phyloP scores from a whole-genome alignment of 108 stramenopile species.

The Skeletonema menzelii region DNA sequence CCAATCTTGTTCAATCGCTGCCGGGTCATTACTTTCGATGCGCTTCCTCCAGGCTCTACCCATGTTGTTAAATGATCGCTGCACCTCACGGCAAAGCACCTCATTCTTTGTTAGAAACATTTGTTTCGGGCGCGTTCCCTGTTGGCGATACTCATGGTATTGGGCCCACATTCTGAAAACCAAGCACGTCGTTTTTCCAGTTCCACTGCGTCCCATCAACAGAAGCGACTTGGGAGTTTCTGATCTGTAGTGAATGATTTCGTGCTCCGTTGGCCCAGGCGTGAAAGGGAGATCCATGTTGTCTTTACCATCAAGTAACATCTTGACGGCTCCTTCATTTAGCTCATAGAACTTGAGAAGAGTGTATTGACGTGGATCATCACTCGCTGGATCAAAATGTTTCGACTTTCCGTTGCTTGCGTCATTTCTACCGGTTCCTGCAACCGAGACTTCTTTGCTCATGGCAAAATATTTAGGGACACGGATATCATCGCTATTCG shows the following conservation, averaged over 20 bases:
- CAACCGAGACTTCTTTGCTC: slow-evolving; percentile 12
- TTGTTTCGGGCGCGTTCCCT: slow-evolving; percentile 30
- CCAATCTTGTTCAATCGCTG: neutral
- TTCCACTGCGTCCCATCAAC: slow-evolving; percentile 47
- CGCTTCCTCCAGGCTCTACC: slow-evolving; percentile 47
- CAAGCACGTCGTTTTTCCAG: slow-evolving; percentile 54
- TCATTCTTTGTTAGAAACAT: slow-evolving; percentile 54
- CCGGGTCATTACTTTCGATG: neutral
- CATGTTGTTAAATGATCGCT: slow-evolving; percentile 50
- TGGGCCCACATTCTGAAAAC: slow-evolving; percentile 57
- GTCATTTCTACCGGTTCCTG: neutral
- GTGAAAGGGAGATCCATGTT: slow-evolving; percentile 51
- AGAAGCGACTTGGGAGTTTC: slow-evolving; percentile 35
- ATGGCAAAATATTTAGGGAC: slow-evolving; percentile 41
- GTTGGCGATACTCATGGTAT: neutral
- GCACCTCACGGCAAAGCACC: slow-evolving; percentile 44
- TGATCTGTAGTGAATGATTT: slow-evolving; percentile 44
- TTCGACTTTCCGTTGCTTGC: slow-evolving; percentile 3
- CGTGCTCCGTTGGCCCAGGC: slow-evolving; percentile 53
- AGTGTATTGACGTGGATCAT: slow-evolving; percentile 46
- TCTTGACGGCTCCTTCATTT: slow-evolving; percentile 24
- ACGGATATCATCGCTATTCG: neutral
- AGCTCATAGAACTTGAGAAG: slow-evolving; percentile 58
- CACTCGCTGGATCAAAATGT: slow-evolving; percentile 42
- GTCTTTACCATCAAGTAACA: slow-evolving; percentile 35